phyloP scores from a whole-genome alignment of 352 stramenopile genomes.

The Globisporangium lucens region DNA sequence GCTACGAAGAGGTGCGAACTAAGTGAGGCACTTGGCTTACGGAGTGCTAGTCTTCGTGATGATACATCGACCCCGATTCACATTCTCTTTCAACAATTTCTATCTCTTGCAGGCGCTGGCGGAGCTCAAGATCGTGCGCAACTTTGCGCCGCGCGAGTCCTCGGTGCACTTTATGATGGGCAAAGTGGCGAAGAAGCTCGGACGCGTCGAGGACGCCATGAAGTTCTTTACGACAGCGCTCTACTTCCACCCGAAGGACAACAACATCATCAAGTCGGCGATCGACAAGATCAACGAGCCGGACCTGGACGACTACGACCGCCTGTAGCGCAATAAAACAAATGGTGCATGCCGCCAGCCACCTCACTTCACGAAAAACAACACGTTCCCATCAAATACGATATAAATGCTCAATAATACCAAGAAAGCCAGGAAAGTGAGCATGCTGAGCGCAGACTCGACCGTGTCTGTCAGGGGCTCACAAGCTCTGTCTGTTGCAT shows the following conservation, averaged over 20 bases:
- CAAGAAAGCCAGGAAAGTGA: background rate
- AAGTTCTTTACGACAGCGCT: constrained; percentile 95
- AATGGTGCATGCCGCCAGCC: background rate
- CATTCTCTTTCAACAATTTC: background rate
- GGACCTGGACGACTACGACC: constrained; percentile 53
- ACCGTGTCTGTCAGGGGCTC: no score
- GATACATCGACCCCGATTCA: background rate
- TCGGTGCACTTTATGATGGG: constrained; percentile 97
- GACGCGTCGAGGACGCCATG: constrained; percentile 91
- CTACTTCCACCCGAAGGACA: constrained; percentile 97
- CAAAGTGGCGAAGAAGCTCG: constrained; percentile 90
- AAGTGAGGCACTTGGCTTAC: no score
- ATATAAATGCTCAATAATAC: background rate
- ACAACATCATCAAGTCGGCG: constrained; percentile 94
- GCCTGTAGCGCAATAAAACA: constrained; percentile 25
- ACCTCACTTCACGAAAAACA: background rate
- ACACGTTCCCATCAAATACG: background rate
- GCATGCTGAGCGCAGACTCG: background rate
- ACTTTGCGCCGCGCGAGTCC: constrained; percentile 94
- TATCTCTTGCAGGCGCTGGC: constrained; percentile 54
- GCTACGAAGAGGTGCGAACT: constrained; percentile 72
- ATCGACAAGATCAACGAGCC: constrained; percentile 91
- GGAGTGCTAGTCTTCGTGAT: background rate
- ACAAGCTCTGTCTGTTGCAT: background rate
- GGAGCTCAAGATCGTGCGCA: constrained; percentile 91